phyloP scores from a whole-genome alignment of 208 protist species.

The Balamuthia mandrillaris region DNA sequence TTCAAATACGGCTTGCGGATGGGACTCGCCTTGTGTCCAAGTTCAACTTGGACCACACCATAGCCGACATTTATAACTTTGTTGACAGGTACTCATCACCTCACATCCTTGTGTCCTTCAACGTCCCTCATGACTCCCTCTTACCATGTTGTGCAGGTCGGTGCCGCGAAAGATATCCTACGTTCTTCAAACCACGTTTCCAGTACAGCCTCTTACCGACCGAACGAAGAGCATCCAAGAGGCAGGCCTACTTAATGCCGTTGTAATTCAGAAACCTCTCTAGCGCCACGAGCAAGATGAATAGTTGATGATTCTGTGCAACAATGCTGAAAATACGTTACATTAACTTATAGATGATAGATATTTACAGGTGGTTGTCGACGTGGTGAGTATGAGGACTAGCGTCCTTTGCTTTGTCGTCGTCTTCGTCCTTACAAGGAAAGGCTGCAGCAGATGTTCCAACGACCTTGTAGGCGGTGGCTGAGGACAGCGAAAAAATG shows the following conservation, averaged over 20 bases:
- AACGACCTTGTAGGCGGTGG: neutral
- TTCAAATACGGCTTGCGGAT: neutral
- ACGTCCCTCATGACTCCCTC: neutral
- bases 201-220: neutral
- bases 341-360: no score
- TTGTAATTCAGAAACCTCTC: neutral
- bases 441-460: no score
- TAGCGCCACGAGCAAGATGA: no score
- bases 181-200: neutral
- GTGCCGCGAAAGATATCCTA: neutral
- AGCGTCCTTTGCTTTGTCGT: no score
- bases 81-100: neutral
- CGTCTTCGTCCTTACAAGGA: no score
- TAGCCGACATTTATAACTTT: neutral
- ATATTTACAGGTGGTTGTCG: no score
- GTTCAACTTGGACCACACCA: conserved; percentile 7
- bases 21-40: neutral
- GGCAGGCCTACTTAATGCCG: neutral
- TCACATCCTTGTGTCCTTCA: neutral
- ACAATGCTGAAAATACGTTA: no score
- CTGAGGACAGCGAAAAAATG: conserved; percentile 5
- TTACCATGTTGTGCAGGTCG: neutral
- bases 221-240: neutral
- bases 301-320: no score
- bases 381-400: no score